A percentile compares a stretch with the other conserved stretches of the same genome.
Evolutionary conservation across 2,329 filamentous ascomycete species (phyloP).

Genomic region (Pseudogymnoascus sp.): DNA sequence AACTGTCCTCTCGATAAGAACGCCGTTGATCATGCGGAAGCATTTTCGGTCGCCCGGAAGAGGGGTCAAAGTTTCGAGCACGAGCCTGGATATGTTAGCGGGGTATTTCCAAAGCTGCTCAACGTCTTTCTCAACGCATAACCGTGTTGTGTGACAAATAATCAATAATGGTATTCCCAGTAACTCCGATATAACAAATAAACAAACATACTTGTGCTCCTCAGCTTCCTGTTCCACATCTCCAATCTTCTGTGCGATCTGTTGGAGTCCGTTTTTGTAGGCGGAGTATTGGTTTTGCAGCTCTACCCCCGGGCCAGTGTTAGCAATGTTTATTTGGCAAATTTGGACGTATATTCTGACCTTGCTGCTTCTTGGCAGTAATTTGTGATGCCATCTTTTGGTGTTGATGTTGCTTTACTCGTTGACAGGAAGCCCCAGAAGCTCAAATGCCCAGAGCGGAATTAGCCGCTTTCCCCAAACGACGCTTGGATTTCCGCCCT

Average conservation of each 20-base stretch:
- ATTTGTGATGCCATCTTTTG: slow-evolving; percentile 27
- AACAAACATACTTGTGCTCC: slow-evolving; percentile 79
- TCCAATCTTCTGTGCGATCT: slow-evolving; percentile 91
- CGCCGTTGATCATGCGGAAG: slow-evolving; percentile 97
- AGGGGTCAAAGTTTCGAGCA: slow-evolving; percentile 83
- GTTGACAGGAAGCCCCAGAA: slow-evolving; percentile 3
- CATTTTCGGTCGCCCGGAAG: slow-evolving; percentile 84
- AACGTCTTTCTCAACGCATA: not conserved
- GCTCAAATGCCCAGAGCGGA: not conserved
- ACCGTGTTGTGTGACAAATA: not conserved
- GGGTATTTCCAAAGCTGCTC: not conserved
- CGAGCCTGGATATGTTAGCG: slow-evolving; percentile 55
- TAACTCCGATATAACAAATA: slow-evolving; percentile 9
- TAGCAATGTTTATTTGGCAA: slow-evolving; percentile 3
- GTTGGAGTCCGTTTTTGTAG: slow-evolving; percentile 74
- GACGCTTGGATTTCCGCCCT: not conserved
- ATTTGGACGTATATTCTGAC: slow-evolving; percentile 16
- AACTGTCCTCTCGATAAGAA: slow-evolving; percentile 88
- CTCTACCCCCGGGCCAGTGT: slow-evolving; percentile 42
- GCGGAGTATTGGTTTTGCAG: slow-evolving; percentile 73
- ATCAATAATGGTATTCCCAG: not conserved
- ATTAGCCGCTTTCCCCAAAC: not conserved
- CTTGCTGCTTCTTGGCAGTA: slow-evolving; percentile 30
- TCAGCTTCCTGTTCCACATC: slow-evolving; percentile 96
- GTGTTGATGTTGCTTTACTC: slow-evolving; percentile 7